These are phyloP conservation scores for Coprinellus micaceus DNA, from an alignment of 768 basidiomycete species.

Conservation along the genomic window DNA sequence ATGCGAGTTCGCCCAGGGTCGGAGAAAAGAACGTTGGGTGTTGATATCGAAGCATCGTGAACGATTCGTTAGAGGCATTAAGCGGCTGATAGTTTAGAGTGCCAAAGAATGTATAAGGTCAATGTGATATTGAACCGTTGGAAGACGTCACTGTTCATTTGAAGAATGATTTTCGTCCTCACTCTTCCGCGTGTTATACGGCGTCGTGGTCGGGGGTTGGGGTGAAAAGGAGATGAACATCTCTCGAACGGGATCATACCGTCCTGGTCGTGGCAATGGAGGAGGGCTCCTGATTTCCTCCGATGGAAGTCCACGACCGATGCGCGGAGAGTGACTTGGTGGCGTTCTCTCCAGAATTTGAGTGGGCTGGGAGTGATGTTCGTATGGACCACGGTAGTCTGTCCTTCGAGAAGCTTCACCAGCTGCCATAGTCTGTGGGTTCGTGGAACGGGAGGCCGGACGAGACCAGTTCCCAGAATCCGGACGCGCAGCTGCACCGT, in stretches of 20 bases:
- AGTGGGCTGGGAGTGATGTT: constrained; percentile 17
- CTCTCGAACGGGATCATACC: constrained; percentile 53
- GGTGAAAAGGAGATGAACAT: constrained; percentile 35
- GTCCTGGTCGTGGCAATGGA: constrained; percentile 34
- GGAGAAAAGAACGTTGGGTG: constrained; percentile 24
- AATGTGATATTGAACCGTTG: neutral
- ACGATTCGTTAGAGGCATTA: constrained; percentile 15
- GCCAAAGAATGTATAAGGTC: neutral
- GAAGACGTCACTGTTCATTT: neutral
- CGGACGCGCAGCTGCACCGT: constrained; percentile 35
- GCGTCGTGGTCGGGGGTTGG: constrained; percentile 4
- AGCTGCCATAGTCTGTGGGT: constrained; percentile 27
- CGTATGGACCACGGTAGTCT: neutral
- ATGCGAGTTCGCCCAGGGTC: constrained; percentile 20
- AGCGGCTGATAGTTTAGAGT: neutral
- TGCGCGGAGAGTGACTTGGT: constrained; percentile 9
- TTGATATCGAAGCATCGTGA: constrained; percentile 26
- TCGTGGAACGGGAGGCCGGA: constrained; percentile 26
- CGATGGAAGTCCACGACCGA: constrained; percentile 17
- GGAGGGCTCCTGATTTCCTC: constrained; percentile 17
- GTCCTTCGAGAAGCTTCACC: constrained; percentile 5
- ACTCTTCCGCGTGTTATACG: neutral
- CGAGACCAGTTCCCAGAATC: constrained; percentile 35
- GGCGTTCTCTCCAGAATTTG: neutral
- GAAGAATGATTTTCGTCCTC: constrained; percentile 1